Evolutionary conservation across 1,284 basidiomycete species (phyloP).

Genomic region (Apiotrichum porosum): DNA sequence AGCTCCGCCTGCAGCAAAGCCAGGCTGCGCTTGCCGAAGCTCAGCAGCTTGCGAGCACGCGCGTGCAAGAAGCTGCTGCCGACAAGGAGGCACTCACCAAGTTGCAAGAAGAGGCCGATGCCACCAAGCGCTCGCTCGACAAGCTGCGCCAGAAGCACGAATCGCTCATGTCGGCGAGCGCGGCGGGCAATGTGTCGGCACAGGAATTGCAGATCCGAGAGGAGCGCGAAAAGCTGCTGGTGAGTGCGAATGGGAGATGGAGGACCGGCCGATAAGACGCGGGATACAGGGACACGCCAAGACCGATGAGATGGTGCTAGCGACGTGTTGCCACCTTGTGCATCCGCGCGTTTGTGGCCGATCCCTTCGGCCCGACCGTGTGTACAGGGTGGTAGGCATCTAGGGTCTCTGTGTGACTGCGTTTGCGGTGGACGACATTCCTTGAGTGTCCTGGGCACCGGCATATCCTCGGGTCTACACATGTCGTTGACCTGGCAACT

Average conservation of each 20-base stretch:
- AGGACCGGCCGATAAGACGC: background rate
- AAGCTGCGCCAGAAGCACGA: slow-evolving; percentile 45
- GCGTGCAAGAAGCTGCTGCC: slow-evolving; percentile 38
- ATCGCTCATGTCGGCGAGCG: slow-evolving; percentile 26
- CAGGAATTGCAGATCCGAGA: slow-evolving; percentile 54
- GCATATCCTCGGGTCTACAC: too few relatives aligned
- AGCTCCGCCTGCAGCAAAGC: slow-evolving; percentile 33
- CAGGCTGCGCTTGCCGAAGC: slow-evolving; percentile 49
- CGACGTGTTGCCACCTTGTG: too few relatives aligned
- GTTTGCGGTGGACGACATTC: too few relatives aligned
- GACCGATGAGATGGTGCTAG: too few relatives aligned
- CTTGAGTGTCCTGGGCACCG: too few relatives aligned
- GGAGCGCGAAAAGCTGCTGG: slow-evolving; percentile 62
- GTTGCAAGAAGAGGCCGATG: slow-evolving; percentile 47
- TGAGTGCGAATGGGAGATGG: slow-evolving; percentile 44
- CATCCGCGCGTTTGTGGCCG: too few relatives aligned
- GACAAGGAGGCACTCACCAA: slow-evolving; percentile 39
- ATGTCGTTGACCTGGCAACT: too few relatives aligned
- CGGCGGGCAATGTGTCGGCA: slow-evolving; percentile 42
- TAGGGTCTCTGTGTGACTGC: too few relatives aligned
- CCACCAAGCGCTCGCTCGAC: slow-evolving; percentile 30
- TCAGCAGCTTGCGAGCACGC: slow-evolving; percentile 42
- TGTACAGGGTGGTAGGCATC: too few relatives aligned
- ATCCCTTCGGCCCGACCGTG: too few relatives aligned
- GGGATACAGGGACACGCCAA: too few relatives aligned